Base-by-base conservation (phyloP, 1,284 basidiomycete genomes). In the Fomitopsis palustris region DNA sequence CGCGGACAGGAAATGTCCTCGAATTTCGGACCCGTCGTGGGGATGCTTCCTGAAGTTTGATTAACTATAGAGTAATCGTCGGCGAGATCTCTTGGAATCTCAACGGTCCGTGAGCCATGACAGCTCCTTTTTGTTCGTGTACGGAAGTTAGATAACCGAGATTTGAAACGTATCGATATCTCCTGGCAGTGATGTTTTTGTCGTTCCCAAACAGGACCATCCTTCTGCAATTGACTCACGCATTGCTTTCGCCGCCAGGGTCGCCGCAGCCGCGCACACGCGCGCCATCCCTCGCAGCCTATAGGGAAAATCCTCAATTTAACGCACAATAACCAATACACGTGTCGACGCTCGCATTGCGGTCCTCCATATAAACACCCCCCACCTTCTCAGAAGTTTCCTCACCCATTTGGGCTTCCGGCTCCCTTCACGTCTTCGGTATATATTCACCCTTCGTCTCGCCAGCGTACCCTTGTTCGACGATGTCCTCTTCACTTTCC, bases 31-130 rank as follows among this genome's bases (percentile, higher is more conserved):
- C 51, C 59, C 59, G 59, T 57, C 38, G 42, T 43, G 23, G 21
- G 29, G 49, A n/a, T 33, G 53, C 56, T 61, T 54, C 55, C 55
- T 61, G 59, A 54, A 54, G 59, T 51, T 25, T 56, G 59, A 61
- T 57, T 38, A 39, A 52, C 43, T 57, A 53, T 33, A 61, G 52
- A 49, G 56, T 49, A 27, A 54, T 41, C 42, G 52, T 56, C n/a
- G 17, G 31, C 45, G 9, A 56, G 58, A 59, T 59, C 58, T 59
- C 19, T 31, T 14, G 54, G 53, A 55, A 58, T 61, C 56, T 55
- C 8, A n/a, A 19, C 35, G 38, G 33, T 38, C 38, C n/a, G 17
- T 31, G 19, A 1, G 49, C 7, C 29, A 16, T 52, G 49, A 37
- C 49, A 52, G 27, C 2, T 19, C 29, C 51, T 39, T 60, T 54